Evolutionary conservation across 2,329 filamentous ascomycete genomes (phyloP), one percentile per base, ranked within the genome.

Genomic region (Verticillium dahliae): DNA sequence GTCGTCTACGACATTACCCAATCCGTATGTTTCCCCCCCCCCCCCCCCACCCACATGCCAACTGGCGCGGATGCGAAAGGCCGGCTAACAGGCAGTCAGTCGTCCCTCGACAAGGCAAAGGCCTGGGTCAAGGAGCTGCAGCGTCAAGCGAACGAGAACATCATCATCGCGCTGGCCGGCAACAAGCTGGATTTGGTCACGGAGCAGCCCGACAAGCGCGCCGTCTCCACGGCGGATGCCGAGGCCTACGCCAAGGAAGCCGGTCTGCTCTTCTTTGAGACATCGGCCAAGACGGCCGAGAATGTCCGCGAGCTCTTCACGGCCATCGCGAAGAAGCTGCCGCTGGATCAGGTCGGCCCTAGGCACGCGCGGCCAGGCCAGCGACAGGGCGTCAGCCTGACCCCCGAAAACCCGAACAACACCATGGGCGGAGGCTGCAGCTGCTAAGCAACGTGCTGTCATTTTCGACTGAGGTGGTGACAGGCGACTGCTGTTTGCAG

Each of bases 1-100:
- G 94, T 99, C 57, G 95, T 99, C 68, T 99, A 99, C 78, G 95
- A 99, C 79, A 98, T 99, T 73, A 99, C 95, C 73, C 95, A 99
- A 85, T 92, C 95, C 68, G 95, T 99, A 88, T 65, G 90, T 78
- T 58, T 3, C 57, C 57, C 15, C 50, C 39, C 11, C 27, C 27
- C 27, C 2, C 3, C 57, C 57, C 15, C 50, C 39, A 18, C 27
- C 27, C 27, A 27, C 27, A 27, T 27, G 27, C 27, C 27, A 27
- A 27, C 27, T 27, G 27, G 27, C 27, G 27, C 27, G 27, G 18
- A 13, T n/a, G 6, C 22, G 7, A 5, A n/a, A 22, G 3, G n/a
- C 15, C 22, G 14, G 33, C 61, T 61, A 57, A 71, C 61, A 37
- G 37, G 14, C 56, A 35, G 45, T 57, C 64, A 99, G 95, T 87